These are phyloP conservation scores for Myxozyma kluyveri DNA, from an alignment of 805 yeast genomes.

Conservation along the genomic window DNA sequence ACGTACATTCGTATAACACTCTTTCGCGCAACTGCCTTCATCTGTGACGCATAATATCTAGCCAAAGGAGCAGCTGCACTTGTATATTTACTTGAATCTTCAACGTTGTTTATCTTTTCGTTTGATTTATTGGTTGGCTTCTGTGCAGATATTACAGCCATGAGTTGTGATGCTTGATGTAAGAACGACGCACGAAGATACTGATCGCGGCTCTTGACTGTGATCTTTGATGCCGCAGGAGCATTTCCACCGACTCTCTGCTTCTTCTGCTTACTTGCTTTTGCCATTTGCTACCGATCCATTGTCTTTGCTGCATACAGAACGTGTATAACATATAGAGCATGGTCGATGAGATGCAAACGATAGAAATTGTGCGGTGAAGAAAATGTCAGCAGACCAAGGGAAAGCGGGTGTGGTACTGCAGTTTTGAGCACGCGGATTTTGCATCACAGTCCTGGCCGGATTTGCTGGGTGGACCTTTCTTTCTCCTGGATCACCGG, in stretches of 20 bases:
- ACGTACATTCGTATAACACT: constrained; percentile 30
- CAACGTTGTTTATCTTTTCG: background rate
- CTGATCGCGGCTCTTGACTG: constrained; percentile 27
- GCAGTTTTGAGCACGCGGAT: background rate
- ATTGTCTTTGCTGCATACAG: constrained; percentile 1
- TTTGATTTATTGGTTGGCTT: background rate
- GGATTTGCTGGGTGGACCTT: constrained; percentile 2
- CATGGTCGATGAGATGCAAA: no score
- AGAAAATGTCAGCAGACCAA: no score
- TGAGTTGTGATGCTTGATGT: constrained; percentile 28
- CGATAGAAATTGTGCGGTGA: no score
- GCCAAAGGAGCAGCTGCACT: constrained; percentile 12
- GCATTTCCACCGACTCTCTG: background rate
- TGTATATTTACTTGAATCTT: background rate
- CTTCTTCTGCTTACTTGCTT: background rate
- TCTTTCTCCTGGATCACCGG: background rate
- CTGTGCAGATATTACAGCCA: no score
- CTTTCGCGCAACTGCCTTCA: constrained; percentile 29
- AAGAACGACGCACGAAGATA: constrained; percentile 30
- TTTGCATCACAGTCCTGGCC: background rate
- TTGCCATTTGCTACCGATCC: no score
- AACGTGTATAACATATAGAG: no score
- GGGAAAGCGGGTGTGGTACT: no score
- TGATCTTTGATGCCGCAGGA: constrained; percentile 6
- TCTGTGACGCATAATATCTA: constrained; percentile 20